These are phyloP conservation scores for Phytophthora ramorum DNA, from an alignment of 352 stramenopile species.

Conservation along the genomic window DNA sequence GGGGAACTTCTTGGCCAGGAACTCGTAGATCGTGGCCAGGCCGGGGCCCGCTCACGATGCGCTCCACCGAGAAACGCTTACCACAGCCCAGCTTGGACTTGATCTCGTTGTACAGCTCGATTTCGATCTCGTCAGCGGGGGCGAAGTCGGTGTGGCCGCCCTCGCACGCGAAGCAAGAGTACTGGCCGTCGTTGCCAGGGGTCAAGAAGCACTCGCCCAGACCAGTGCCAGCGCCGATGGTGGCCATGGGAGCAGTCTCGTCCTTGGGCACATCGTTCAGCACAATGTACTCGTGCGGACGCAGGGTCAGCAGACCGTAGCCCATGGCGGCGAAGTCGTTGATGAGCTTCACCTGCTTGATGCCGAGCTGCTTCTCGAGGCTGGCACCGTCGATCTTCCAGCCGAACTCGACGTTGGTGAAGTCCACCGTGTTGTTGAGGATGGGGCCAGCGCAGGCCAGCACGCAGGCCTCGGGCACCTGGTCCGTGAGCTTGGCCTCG, in stretches of 20 bases:
- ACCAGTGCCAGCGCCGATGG: too few relatives aligned
- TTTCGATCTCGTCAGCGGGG: too few relatives aligned
- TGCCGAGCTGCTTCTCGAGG: slow-evolving; percentile 72
- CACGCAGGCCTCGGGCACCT: slow-evolving; percentile 69
- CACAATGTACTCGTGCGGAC: slow-evolving; percentile 89
- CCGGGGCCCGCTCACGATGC: too few relatives aligned
- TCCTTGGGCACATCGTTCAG: slow-evolving; percentile 73
- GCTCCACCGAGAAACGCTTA: too few relatives aligned
- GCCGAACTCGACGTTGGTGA: neutral
- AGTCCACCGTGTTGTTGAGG: slow-evolving; percentile 79
- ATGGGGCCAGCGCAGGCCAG: slow-evolving; percentile 85
- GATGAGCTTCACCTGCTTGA: slow-evolving; percentile 40
- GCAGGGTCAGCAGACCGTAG: slow-evolving; percentile 95
- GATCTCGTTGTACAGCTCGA: too few relatives aligned
- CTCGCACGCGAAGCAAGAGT: too few relatives aligned
- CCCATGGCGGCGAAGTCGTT: slow-evolving; percentile 88
- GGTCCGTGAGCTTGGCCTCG: slow-evolving; percentile 83
- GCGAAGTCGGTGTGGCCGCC: too few relatives aligned
- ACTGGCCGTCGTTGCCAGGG: too few relatives aligned
- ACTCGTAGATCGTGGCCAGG: too few relatives aligned
- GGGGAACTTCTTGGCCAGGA: too few relatives aligned
- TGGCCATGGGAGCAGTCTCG: slow-evolving; percentile 90
- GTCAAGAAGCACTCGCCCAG: too few relatives aligned
- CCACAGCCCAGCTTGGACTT: too few relatives aligned
- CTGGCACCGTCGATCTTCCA: slow-evolving; percentile 66